phyloP scores from a whole-genome alignment of 352 stramenopile genomes.

The Nothophytophthora sp. region DNA sequence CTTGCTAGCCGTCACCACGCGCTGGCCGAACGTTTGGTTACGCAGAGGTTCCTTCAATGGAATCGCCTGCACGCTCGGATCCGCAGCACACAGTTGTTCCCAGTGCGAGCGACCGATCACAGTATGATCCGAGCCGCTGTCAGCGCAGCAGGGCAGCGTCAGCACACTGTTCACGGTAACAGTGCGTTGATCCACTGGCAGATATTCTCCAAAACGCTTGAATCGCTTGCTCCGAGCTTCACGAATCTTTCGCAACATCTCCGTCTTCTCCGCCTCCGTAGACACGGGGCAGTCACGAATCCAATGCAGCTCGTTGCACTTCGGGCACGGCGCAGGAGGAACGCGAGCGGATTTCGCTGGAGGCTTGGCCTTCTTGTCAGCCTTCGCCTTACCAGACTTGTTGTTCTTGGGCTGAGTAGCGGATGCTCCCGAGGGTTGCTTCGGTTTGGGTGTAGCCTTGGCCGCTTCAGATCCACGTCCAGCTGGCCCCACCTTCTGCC shows the following conservation, averaged over 20 bases:
- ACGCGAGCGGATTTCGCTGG: neutral
- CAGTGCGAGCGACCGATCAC: slow-evolving; percentile 11
- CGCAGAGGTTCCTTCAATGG: neutral
- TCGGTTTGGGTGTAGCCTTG: neutral
- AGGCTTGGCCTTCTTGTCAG: neutral
- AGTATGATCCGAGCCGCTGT: too few relatives aligned
- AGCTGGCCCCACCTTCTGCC: neutral
- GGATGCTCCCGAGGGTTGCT: neutral
- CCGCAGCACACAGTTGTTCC: neutral
- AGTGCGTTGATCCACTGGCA: neutral
- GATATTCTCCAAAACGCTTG: slow-evolving; percentile 2
- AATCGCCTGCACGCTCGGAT: neutral
- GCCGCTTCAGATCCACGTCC: neutral
- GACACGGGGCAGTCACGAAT: neutral
- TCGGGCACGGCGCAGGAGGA: slow-evolving; percentile 4
- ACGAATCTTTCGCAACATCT: neutral
- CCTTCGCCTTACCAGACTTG: neutral
- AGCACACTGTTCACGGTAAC: slow-evolving; percentile 5
- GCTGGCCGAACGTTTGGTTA: slow-evolving; percentile 3
- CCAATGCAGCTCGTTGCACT: slow-evolving; percentile 12
- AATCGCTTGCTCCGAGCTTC: neutral
- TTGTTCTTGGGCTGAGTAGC: too few relatives aligned
- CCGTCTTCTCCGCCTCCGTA: neutral
- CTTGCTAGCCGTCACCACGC: neutral
- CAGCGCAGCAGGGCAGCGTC: slow-evolving; percentile 7